These are phyloP conservation scores for Termitomyces titanicus DNA, from an alignment of 768 basidiomycete species.

Conservation along the genomic window DNA sequence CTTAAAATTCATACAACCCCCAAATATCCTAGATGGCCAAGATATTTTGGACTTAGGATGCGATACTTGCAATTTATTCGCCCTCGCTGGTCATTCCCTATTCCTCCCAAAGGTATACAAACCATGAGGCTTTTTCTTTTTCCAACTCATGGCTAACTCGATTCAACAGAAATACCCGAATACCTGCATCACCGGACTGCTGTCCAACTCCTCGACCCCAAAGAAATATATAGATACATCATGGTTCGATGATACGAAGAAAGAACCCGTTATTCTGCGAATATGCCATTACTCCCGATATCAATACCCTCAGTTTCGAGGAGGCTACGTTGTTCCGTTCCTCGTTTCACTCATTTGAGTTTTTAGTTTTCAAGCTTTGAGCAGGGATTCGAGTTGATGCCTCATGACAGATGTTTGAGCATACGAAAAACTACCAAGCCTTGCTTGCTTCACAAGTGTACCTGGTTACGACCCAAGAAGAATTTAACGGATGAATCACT, in stretches of 20 bases:
- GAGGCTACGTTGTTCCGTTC: background rate
- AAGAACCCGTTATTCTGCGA: background rate
- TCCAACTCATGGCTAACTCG: background rate
- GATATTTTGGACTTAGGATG: constrained; percentile 69
- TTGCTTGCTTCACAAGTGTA: constrained; percentile 57
- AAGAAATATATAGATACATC: background rate
- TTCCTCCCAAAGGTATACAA: background rate
- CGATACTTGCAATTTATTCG: constrained; percentile 24
- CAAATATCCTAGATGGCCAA: constrained; percentile 65
- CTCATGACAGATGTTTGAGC: constrained; percentile 58
- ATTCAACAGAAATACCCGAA: background rate
- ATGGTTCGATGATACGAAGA: background rate
- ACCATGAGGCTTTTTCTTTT: background rate
- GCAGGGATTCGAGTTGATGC: background rate
- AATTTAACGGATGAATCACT: constrained; percentile 30
- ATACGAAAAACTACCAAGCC: constrained; percentile 71
- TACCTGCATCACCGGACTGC: background rate
- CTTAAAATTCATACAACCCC: constrained; percentile 61
- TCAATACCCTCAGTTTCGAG: background rate
- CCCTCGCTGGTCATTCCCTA: background rate
- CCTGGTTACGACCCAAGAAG: constrained; percentile 54
- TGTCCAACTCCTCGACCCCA: background rate
- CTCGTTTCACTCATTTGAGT: background rate
- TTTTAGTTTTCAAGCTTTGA: background rate
- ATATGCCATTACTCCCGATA: background rate